Conservation (phyloP, 192 early-diverging fungal species). For the Pilobolus umbonatus region DNA sequence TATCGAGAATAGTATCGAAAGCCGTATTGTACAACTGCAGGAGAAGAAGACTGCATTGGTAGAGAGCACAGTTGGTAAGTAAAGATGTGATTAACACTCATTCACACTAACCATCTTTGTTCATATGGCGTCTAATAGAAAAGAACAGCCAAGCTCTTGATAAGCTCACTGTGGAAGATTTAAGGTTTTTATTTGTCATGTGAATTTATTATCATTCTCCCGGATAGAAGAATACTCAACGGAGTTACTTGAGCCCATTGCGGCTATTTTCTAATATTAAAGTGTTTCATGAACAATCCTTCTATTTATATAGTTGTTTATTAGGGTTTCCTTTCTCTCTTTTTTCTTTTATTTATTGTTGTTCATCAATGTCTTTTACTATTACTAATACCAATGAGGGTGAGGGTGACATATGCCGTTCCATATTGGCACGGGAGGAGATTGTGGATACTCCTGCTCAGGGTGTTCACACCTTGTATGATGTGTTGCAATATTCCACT, state of each 20-base stretch:
- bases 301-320: too few relatives aligned
- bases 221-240: too few relatives aligned
- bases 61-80: conserved; percentile 78
- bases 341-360: neutral
- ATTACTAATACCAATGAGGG: neutral
- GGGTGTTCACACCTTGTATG: conserved; percentile 64
- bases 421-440: conserved; percentile 42
- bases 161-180: conserved; percentile 66
- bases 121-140: conserved; percentile 7
- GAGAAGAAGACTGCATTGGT: conserved; percentile 92
- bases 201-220: too few relatives aligned
- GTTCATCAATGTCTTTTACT: neutral
- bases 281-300: too few relatives aligned
- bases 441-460: conserved; percentile 40
- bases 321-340: neutral
- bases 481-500: conserved; percentile 59
- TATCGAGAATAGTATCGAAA: conserved; percentile 92
- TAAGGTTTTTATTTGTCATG: conserved; percentile 80
- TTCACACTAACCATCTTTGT: neutral
- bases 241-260: too few relatives aligned
- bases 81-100: neutral
- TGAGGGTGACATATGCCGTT: conserved; percentile 42
- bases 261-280: too few relatives aligned
- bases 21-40: conserved; percentile 84
- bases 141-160: conserved; percentile 74